A percentile compares a stretch with the other conserved stretches of the same genome.
Evolutionary conservation across 371 early-diverging fungal species (phyloP).

Genomic region (Dichotomocladium elegans): DNA sequence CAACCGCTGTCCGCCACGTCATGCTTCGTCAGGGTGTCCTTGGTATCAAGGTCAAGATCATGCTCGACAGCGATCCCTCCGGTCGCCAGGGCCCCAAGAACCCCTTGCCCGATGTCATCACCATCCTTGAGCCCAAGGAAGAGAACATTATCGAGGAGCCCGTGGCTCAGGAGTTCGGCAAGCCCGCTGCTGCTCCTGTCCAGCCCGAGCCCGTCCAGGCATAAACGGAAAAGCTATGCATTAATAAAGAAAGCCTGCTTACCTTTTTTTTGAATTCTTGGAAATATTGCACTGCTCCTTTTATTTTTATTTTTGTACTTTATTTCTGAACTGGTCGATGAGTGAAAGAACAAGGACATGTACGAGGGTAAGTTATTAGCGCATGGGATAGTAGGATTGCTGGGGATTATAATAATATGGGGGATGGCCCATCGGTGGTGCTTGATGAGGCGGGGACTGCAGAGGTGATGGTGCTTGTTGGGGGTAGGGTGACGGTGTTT

Average conservation of each 20-base stretch:
- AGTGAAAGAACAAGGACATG: no score
- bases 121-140: slow-evolving; percentile 93
- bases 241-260: no score
- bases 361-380: no score
- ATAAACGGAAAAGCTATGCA: no score
- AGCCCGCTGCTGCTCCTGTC: slow-evolving; percentile 48
- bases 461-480: background rate
- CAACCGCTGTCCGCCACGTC: slow-evolving; percentile 97
- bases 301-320: no score
- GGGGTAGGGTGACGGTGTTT: background rate
- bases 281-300: no score
- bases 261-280: no score
- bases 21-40: slow-evolving; percentile 99
- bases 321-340: no score
- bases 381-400: slow-evolving; percentile 10
- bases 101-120: slow-evolving; percentile 96
- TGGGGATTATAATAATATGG: background rate
- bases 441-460: background rate
- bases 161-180: slow-evolving; percentile 70
- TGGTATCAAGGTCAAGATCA: slow-evolving; percentile 99
- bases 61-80: slow-evolving; percentile 96
- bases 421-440: background rate
- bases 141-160: slow-evolving; percentile 71
- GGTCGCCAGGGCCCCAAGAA: slow-evolving; percentile 97
- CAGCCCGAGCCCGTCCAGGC: no score